Evolutionary conservation across 2,329 filamentous ascomycete species (phyloP).

Genomic region (Penicillium psychrosexuale): DNA sequence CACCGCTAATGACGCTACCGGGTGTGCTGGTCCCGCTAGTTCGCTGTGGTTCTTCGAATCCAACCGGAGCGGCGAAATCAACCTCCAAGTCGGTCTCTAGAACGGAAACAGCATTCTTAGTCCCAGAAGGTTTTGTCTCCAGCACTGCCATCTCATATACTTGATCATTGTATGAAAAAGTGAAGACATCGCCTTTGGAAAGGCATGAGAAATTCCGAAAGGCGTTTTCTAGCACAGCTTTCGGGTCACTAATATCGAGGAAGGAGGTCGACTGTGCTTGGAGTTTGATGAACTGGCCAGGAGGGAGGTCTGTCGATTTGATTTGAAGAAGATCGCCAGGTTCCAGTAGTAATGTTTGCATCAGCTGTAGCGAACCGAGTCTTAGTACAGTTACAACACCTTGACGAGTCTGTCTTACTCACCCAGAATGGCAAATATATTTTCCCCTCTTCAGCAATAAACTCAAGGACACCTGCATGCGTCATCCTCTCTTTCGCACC

Average conservation of each 20-base stretch:
- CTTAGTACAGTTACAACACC: slow-evolving; percentile 10
- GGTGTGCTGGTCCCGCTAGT: slow-evolving; percentile 84
- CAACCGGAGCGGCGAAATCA: slow-evolving; percentile 90
- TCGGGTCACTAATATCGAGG: slow-evolving; percentile 94
- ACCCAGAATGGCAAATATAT: slow-evolving; percentile 97
- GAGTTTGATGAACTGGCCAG: slow-evolving; percentile 90
- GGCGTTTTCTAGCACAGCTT: slow-evolving; percentile 92
- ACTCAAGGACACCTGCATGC: slow-evolving; percentile 93
- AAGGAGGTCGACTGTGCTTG: slow-evolving; percentile 92
- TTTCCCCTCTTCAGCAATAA: slow-evolving; percentile 94
- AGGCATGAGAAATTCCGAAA: slow-evolving; percentile 95
- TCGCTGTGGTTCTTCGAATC: slow-evolving; percentile 83
- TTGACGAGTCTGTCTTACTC: slow-evolving; percentile 26
- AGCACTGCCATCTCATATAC: slow-evolving; percentile 90
- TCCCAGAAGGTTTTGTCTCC: slow-evolving; percentile 82
- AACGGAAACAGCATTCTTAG: slow-evolving; percentile 82
- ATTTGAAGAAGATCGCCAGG: slow-evolving; percentile 93
- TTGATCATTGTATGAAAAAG: slow-evolving; percentile 93
- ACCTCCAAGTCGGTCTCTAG: slow-evolving; percentile 96
- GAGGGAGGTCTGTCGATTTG: slow-evolving; percentile 87
- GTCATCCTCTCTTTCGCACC: slow-evolving; percentile 75
- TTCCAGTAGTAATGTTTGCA: slow-evolving; percentile 85
- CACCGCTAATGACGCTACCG: slow-evolving; percentile 61
- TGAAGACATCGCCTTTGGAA: slow-evolving; percentile 91
- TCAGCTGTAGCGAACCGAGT: slow-evolving; percentile 60